These are phyloP conservation scores for Edaphochlamys debaryana DNA, from an alignment of 139 green algal genomes.

Conservation along the genomic window DNA sequence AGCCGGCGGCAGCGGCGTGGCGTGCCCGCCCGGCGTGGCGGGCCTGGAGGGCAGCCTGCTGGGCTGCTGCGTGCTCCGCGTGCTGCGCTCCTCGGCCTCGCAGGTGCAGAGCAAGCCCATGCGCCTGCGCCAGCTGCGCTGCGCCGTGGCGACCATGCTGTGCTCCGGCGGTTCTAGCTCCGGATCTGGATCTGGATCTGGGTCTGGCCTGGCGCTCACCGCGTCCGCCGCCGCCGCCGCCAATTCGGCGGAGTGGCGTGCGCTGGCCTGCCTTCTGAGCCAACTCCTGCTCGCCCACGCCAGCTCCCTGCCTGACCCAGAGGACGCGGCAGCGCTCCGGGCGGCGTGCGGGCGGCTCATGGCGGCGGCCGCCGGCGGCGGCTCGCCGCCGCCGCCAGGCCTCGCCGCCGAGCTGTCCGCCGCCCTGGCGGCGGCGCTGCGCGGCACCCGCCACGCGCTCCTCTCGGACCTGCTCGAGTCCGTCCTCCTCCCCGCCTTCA, in stretches of 20 bases:
- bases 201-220: too few relatives aligned
- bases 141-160: conserved; percentile 54
- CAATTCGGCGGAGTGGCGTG: conserved; percentile 35
- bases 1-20: neutral
- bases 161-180: too few relatives aligned
- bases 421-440: conserved; percentile 1
- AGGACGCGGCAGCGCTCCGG: conserved; percentile 2
- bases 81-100: conserved; percentile 27
- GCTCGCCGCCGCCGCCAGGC: neutral
- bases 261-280: conserved; percentile 52
- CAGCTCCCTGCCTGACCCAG: conserved; percentile 28
- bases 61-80: conserved; percentile 31
- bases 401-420: neutral
- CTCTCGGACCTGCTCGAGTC: conserved; percentile 5
- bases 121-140: conserved; percentile 78
- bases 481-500: neutral
- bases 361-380: neutral
- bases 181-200: too few relatives aligned
- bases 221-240: neutral
- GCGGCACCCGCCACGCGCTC: neutral
- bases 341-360: neutral
- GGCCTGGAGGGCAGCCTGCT: conserved; percentile 19
- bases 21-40: conserved; percentile 6
- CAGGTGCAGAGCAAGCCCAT: conserved; percentile 53
- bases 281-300: conserved; percentile 68